phyloP scores from a whole-genome alignment of 768 basidiomycete genomes.

The Kwoniella botswanensis region DNA sequence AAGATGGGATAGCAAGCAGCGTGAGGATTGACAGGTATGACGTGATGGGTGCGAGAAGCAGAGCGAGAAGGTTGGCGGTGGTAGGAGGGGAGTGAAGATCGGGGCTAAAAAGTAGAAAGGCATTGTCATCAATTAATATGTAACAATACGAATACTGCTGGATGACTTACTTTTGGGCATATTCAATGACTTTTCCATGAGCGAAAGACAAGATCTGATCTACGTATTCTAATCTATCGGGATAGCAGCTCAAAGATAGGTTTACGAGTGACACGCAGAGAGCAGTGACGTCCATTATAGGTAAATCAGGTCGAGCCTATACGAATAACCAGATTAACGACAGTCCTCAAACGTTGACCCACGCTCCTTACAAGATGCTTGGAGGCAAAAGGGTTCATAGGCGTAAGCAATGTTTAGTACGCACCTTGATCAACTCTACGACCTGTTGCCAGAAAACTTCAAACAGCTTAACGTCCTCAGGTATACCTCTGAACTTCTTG shows the following conservation, averaged over 20 bases:
- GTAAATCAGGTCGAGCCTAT: conserved; percentile 93
- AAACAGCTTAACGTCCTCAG: conserved; percentile 91
- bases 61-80: conserved; percentile 82
- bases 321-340: conserved; percentile 4
- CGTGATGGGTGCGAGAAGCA: conserved; percentile 92
- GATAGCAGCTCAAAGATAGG: conserved; percentile 94
- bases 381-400: background rate
- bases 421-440: conserved; percentile 93
- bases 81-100: conserved; percentile 89
- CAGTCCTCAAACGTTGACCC: background rate
- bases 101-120: conserved; percentile 63
- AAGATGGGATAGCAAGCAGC: conserved; percentile 91
- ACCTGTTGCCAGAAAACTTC: conserved; percentile 99
- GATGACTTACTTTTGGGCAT: conserved; percentile 71
- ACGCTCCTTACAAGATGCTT: background rate
- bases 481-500: conserved; percentile 92
- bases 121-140: conserved; percentile 8
- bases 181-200: conserved; percentile 81
- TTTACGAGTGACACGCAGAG: conserved; percentile 94
- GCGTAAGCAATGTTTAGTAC: conserved; percentile 31
- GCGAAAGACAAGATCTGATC: conserved; percentile 93
- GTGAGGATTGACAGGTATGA: conserved; percentile 96
- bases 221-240: conserved; percentile 94
- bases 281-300: conserved; percentile 96
- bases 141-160: too few relatives aligned